A percentile compares a stretch with the other conserved stretches of the same genome.
These are phyloP conservation scores for Vachellia collinsii DNA, from an alignment of 306 rosid species.

Conservation along the genomic window DNA sequence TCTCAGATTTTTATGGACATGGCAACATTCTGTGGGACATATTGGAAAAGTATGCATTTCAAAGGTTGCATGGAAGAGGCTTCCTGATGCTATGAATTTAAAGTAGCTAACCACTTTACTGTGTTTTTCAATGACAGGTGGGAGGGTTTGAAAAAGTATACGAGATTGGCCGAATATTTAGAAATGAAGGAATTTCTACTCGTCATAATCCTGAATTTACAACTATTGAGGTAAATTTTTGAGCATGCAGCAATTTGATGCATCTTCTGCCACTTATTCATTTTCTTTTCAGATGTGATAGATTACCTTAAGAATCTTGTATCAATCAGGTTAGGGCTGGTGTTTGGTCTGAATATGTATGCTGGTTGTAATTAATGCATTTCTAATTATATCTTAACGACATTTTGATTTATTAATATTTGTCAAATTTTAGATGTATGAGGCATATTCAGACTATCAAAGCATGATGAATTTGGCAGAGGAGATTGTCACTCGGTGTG, in stretches of 20 bases:
- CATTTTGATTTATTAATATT: constrained; percentile 53
- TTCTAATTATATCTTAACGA: constrained; percentile 34
- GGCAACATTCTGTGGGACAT: constrained; percentile 18
- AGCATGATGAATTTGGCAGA: constrained; percentile 98
- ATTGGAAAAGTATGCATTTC: not conserved
- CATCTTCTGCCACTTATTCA: constrained; percentile 23
- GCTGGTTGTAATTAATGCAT: not conserved
- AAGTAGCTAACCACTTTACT: constrained; percentile 30
- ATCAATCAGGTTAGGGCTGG: constrained; percentile 4
- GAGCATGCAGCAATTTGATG: constrained; percentile 4
- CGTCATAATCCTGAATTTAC: constrained; percentile 99
- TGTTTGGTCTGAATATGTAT: constrained; percentile 19
- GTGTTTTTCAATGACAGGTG: constrained; percentile 60
- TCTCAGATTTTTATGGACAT: constrained; percentile 26
- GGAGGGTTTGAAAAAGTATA: constrained; percentile 97
- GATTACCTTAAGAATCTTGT: constrained; percentile 26
- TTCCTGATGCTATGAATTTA: constrained; percentile 31
- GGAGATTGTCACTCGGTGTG: constrained; percentile 88
- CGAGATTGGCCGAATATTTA: constrained; percentile 94
- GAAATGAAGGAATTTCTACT: constrained; percentile 98
- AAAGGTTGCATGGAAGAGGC: not conserved
- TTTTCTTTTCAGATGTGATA: constrained; percentile 10
- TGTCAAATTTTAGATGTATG: constrained; percentile 80
- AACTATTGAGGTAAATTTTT: constrained; percentile 80
- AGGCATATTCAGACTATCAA: constrained; percentile 96